Evolutionary conservation across 495 filamentous ascomycete genomes (phyloP), one percentile per base, ranked within the genome.

Genomic region (Neurospora africana): DNA sequence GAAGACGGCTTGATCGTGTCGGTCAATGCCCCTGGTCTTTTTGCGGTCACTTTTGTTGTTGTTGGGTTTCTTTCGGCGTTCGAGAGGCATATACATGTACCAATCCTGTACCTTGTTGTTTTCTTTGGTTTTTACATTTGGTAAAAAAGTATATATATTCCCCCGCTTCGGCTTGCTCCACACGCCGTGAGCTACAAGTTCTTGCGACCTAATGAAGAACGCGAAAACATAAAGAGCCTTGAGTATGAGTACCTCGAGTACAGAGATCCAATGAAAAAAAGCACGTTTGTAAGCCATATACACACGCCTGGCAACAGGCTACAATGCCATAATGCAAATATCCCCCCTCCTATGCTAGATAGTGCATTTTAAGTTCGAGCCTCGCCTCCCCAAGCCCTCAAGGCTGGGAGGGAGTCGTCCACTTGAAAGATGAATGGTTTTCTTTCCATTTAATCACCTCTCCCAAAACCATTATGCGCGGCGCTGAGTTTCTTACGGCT

Each of bases 1-100:
- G 10, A 78, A 79, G 72, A 68, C 69, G 17, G 43, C 21, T 19
- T 65, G 33, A 69, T 35, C 44, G n/a, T 13, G 19, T 19, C 33
- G 23, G 4, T 30, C 0, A 58, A 27, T 58, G 47, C 0, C 1
- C 44, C 2, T 58, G 5, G 5, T 58, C 33, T 15, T 68, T 58
- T 33, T 39, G 69, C 3, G 0, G 1, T 61, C 15, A 33, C 53
- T 4, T 4, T 30, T 11, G 17, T 41, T 43, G n/a, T 47, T 47
- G 23, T 33, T 61, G 53, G 13, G 27, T 6, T 0, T 44, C 33
- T 19, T 2, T 2, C n/a, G 15, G 37, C 35, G 9, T 44, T 68
- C 6, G 30, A 27, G 27, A 43, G 38, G 19, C 47, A 69, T 69
- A 69, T 69, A 21, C 35, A 36, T 19, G 53, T 17, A 37, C 1